Percentiles rank a stretch among this genome's conserved stretches.
These are phyloP conservation scores for Eutypa lata DNA, from an alignment of 2,329 filamentous ascomycete genomes.

Conservation along the genomic window DNA sequence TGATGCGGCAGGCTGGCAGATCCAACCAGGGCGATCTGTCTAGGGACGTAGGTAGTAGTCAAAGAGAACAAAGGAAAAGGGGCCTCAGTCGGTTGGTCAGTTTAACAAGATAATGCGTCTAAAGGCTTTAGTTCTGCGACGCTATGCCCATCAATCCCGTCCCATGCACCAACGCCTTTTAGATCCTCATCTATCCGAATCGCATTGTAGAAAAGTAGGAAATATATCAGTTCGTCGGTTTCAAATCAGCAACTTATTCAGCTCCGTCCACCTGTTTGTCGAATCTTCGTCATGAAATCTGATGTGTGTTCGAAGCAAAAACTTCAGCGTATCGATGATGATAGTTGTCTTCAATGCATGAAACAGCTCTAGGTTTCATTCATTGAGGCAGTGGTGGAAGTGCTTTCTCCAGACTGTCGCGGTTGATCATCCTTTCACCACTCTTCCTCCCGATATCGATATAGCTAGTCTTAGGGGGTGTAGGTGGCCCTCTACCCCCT, in stretches of 20 bases:
- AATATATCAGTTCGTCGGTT: not conserved
- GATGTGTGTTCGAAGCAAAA: no score
- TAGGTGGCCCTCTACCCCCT: constrained; percentile 39
- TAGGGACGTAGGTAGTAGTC: not conserved
- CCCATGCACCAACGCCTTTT: not conserved
- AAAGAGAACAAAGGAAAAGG: not conserved
- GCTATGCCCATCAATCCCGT: not conserved
- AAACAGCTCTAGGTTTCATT: constrained; percentile 1
- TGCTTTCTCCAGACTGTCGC: constrained; percentile 58
- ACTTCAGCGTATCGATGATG: no score
- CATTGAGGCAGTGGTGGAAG: constrained; percentile 52
- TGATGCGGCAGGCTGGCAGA: not conserved
- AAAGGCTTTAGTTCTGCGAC: not conserved
- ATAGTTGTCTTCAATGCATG: no score
- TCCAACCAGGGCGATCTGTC: no score
- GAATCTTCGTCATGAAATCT: no score
- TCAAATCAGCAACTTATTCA: not conserved
- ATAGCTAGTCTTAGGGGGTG: constrained; percentile 42
- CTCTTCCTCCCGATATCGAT: constrained; percentile 27
- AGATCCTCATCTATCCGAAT: not conserved
- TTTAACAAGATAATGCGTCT: not conserved
- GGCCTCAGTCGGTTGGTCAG: not conserved
- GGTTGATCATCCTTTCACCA: constrained; percentile 38
- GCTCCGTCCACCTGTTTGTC: not conserved
- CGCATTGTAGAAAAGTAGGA: not conserved